Base-by-base conservation (phyloP, 2,329 filamentous ascomycete genomes). In the Colletotrichum siamense region DNA sequence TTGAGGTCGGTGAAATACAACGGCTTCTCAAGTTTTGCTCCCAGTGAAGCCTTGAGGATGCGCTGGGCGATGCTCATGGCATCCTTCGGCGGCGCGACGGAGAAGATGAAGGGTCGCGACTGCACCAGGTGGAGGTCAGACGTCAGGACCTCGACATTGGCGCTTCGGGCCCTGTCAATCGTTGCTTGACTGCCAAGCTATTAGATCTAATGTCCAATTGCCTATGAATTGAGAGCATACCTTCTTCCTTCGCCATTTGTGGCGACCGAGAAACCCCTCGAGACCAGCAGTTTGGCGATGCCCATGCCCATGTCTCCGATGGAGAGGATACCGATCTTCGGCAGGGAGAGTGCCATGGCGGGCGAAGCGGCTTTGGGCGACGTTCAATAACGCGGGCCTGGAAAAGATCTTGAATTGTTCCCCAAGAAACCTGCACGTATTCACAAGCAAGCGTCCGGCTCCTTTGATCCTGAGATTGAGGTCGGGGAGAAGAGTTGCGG, bases 1-100 rank as follows among this genome's bases (percentile, higher is more conserved):
- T 94, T 94, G 71, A 94, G 85, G 79, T 95, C 93, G 16, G 92
- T 85, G 81, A 89, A 93, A 82, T 91, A 92, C 39, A 93, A 84
- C 10, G 88, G 85, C 13, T 80, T 78, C 69, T 84, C 76, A 73
- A 82, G 69, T 8, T 81, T 79, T 22, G 80, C 79, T 18, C 83
- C 82, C 5, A 85, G 82, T 28, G 89, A 79, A n/a, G 91, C 91
- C 76, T 89, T 86, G 39, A 87, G 84, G 75, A 94, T 86, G 59
- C 92, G 89, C 79, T 88, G 86, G 2, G 93, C 93, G 2, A 90
- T 94, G 8, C 86, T 84, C 52, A 89, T 79, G 34, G 92, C 92
- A 80, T 94, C 91, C 32, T 89, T 85, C 1, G 93, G 93, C 7
- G 93, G 93, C 8, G 94, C 92, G 24, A 94, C 91, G 5, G 92